Evolutionary conservation across 1,139 yeast species (phyloP).

Genomic region (Arxiozyma slooffiae): DNA sequence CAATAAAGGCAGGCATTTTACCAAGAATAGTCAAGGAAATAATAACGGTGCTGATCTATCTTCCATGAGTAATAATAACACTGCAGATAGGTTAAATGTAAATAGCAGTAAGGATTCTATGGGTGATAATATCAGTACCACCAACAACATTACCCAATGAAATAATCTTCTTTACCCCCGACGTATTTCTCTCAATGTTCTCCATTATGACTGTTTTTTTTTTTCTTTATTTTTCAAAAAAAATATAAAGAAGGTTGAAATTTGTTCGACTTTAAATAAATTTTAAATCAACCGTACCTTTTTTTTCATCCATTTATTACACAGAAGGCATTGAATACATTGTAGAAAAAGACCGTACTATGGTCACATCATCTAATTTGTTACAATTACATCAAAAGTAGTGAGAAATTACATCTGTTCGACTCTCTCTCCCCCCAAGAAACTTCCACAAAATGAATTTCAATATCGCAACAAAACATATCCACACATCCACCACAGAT

Average conservation of each 20-base stretch:
- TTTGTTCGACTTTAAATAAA: not conserved
- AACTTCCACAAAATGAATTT: not conserved
- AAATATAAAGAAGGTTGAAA: too few species aligned
- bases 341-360: too few species aligned
- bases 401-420: not conserved
- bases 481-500: conserved; percentile 63
- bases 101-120: not conserved
- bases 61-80: too few species aligned
- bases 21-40: not conserved
- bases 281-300: not conserved
- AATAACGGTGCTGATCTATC: not conserved
- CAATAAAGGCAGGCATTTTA: not conserved
- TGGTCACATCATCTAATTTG: too few species aligned
- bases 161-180: not conserved
- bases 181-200: not conserved
- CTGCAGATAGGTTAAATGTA: not conserved
- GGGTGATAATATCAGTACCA: not conserved
- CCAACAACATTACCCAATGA: not conserved
- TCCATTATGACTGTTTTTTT: not conserved
- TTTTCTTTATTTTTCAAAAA: too few species aligned
- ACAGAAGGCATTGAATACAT: not conserved
- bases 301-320: too few species aligned
- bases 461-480: conserved; percentile 9
- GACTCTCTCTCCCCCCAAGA: too few species aligned
- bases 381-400: too few species aligned